Conservation (phyloP, 2,329 filamentous ascomycete species). For the Coniochaeta ligniaria region DNA sequence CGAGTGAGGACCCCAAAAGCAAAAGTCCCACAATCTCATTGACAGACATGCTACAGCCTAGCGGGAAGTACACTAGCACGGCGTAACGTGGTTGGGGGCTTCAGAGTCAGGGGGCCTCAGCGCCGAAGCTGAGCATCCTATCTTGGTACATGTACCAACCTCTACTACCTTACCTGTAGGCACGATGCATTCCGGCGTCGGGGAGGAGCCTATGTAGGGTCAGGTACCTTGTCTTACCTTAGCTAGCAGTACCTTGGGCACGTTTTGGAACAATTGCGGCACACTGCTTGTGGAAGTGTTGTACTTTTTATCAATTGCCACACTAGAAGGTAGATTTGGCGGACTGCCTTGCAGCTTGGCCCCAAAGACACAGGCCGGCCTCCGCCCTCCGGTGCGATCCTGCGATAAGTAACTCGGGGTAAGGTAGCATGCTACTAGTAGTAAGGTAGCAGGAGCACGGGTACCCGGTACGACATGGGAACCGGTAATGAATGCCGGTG, state of each 20-base stretch:
- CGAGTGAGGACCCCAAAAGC: neutral
- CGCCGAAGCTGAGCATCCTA: neutral
- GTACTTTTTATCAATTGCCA: neutral
- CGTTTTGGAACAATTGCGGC: no score
- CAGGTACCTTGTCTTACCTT: no score
- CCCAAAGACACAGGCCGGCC: neutral
- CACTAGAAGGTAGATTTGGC: no score
- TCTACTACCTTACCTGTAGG: no score
- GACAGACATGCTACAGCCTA: neutral
- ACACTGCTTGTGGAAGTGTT: neutral
- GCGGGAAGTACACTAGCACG: neutral
- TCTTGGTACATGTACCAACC: no score
- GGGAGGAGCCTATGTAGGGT: no score
- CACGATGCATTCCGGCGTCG: no score
- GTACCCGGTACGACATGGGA: neutral
- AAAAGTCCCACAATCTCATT: neutral
- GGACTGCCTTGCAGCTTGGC: neutral
- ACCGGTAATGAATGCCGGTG: neutral
- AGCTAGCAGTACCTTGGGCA: no score
- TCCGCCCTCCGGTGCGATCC: neutral
- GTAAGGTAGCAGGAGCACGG: neutral
- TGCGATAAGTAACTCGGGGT: neutral
- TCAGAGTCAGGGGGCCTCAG: neutral
- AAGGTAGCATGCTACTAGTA: neutral
- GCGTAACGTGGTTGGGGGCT: neutral